phyloP scores from a whole-genome alignment of 306 rosid genomes.

The Lablab purpureus region DNA sequence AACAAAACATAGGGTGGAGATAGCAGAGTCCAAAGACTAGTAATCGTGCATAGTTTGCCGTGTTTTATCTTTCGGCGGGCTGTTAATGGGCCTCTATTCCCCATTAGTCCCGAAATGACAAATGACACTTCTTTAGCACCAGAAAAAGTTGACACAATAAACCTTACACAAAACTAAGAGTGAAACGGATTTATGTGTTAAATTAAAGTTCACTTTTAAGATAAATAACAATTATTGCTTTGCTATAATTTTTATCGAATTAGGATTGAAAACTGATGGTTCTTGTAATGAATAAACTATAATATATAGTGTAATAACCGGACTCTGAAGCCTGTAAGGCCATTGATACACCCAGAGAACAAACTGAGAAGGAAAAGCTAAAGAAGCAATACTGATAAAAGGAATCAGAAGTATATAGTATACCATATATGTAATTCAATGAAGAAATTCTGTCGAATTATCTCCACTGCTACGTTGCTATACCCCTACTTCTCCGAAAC shows the following conservation, averaged over 20 bases:
- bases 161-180: background rate
- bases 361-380: constrained; percentile 11
- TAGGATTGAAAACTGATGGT: background rate
- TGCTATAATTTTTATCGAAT: background rate
- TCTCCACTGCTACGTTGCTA: constrained; percentile 60
- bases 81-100: too few species aligned
- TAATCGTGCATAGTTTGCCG: too few species aligned
- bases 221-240: background rate
- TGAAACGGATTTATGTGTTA: background rate
- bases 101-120: too few species aligned
- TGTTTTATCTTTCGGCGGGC: too few species aligned
- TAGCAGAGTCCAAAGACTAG: too few species aligned
- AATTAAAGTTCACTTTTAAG: background rate
- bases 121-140: too few species aligned
- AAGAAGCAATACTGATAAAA: constrained; percentile 24
- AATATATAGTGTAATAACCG: background rate
- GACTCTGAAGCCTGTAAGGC: constrained; percentile 4
- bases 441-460: constrained; percentile 51
- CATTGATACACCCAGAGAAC: background rate
- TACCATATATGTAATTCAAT: constrained; percentile 25
- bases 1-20: too few species aligned
- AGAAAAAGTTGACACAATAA: background rate
- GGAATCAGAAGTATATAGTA: constrained; percentile 59
- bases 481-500: constrained; percentile 52
- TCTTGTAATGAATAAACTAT: constrained; percentile 1